phyloP scores from a whole-genome alignment of 768 basidiomycete species.

The Lactifluus piperatus region DNA sequence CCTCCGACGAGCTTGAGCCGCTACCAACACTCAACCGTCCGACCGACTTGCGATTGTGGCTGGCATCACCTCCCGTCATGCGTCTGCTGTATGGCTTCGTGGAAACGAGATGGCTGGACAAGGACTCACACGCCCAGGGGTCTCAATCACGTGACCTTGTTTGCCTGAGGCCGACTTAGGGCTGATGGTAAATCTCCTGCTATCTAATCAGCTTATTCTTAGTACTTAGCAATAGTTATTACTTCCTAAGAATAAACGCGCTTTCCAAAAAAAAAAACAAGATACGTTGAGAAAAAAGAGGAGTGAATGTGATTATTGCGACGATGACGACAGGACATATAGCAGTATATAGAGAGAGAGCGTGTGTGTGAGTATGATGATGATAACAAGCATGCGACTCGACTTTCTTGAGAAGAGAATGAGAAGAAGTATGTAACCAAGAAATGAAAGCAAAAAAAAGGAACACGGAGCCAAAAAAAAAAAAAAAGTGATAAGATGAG shows the following conservation, averaged over 20 bases:
- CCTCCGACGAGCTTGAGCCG: not conserved
- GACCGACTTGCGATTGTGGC: not conserved
- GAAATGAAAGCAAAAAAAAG: too few relatives aligned
- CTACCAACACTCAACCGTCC: not conserved
- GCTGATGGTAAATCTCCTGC: too few relatives aligned
- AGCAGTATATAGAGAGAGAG: not conserved
- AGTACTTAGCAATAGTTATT: too few relatives aligned
- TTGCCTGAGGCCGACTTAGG: too few relatives aligned
- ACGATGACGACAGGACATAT: not conserved
- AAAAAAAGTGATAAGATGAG: not conserved
- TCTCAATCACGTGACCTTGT: not conserved
- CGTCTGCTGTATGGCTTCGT: slow-evolving; percentile 2
- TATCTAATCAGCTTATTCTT: too few relatives aligned
- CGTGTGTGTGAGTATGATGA: too few relatives aligned
- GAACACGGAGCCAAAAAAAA: too few relatives aligned
- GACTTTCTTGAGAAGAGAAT: too few relatives aligned
- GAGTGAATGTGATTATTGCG: not conserved
- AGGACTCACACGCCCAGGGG: slow-evolving; percentile 7
- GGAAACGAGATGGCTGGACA: not conserved
- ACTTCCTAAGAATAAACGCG: too few relatives aligned
- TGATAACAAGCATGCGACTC: not conserved
- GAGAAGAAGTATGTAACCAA: too few relatives aligned
- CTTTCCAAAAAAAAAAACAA: too few relatives aligned
- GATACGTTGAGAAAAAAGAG: not conserved
- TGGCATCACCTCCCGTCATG: not conserved